These are phyloP conservation scores for Cylindrotheca closterium DNA, from an alignment of 108 stramenopile species.

Conservation along the genomic window DNA sequence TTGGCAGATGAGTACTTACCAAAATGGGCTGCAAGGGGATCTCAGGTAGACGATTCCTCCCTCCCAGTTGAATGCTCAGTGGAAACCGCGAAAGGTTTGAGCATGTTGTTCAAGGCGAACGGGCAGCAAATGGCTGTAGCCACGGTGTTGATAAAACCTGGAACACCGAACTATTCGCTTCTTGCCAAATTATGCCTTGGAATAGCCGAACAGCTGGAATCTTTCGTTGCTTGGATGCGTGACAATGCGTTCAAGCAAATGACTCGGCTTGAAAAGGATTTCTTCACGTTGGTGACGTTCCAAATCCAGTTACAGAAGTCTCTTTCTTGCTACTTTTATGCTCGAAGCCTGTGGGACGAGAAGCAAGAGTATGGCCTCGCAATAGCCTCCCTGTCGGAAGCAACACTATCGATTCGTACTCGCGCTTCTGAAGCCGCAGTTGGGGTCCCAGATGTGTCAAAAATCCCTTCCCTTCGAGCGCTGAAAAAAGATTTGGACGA, in stretches of 20 bases:
- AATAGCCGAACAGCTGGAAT: slow-evolving; percentile 65
- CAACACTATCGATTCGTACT: slow-evolving; percentile 50
- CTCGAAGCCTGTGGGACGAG: slow-evolving; percentile 65
- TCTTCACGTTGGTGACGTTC: slow-evolving; percentile 79
- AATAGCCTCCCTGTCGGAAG: slow-evolving; percentile 79
- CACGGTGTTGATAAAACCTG: slow-evolving; percentile 79
- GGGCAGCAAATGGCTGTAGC: slow-evolving; percentile 91
- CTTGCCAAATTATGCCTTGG: slow-evolving; percentile 79
- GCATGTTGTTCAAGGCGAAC: slow-evolving; percentile 69
- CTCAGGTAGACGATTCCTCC: slow-evolving; percentile 54
- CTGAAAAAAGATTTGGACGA: slow-evolving; percentile 65
- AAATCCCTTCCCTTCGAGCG: slow-evolving; percentile 48
- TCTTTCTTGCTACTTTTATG: slow-evolving; percentile 71
- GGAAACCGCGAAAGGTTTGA: slow-evolving; percentile 63
- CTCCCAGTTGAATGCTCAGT: slow-evolving; percentile 75
- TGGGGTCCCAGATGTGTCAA: slow-evolving; percentile 74
- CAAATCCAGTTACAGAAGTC: slow-evolving; percentile 71
- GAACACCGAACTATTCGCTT: slow-evolving; percentile 75
- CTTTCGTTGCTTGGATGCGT: slow-evolving; percentile 62
- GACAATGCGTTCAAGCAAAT: slow-evolving; percentile 63
- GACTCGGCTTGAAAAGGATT: slow-evolving; percentile 66
- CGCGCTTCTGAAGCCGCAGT: slow-evolving; percentile 30
- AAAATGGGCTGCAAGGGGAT: slow-evolving; percentile 78
- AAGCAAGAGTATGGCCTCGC: slow-evolving; percentile 72
- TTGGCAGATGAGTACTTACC: slow-evolving; percentile 72